Evolutionary conservation across 441 rosid genomes (phyloP).

Genomic region (Eruca vesicaria): DNA sequence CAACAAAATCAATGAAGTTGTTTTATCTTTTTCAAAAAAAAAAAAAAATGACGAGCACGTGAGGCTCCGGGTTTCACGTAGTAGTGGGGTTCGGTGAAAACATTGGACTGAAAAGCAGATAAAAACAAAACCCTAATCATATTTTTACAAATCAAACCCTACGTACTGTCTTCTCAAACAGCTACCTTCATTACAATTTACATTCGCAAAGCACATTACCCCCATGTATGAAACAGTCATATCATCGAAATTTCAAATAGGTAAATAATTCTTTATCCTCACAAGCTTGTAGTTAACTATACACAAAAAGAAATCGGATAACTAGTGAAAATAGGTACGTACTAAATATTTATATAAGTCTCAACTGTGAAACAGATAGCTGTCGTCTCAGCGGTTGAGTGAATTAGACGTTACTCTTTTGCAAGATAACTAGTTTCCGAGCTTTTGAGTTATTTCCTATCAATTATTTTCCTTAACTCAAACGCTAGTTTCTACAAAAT

Average conservation of each 20-base stretch:
- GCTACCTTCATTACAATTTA: constrained; percentile 1
- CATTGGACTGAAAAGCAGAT: constrained; percentile 21
- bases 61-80: constrained; percentile 52
- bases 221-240: neutral
- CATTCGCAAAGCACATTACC: neutral
- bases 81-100: constrained; percentile 44
- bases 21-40: neutral
- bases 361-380: constrained; percentile 23
- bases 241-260: no score
- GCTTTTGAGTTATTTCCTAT: neutral
- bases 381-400: constrained; percentile 40
- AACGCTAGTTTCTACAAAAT: neutral
- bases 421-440: neutral
- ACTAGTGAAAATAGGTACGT: neutral
- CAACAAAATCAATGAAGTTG: neutral
- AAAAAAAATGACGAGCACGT: constrained; percentile 34
- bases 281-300: neutral
- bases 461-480: neutral
- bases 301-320: neutral
- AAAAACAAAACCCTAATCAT: constrained; percentile 41
- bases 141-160: constrained; percentile 24
- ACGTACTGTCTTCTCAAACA: constrained; percentile 33
- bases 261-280: no score
- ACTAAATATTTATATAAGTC: constrained; percentile 10
- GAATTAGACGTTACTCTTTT: constrained; percentile 39